Evolutionary conservation across 495 filamentous ascomycete genomes (phyloP).

Genomic region (Aspergillus heteromorphus): DNA sequence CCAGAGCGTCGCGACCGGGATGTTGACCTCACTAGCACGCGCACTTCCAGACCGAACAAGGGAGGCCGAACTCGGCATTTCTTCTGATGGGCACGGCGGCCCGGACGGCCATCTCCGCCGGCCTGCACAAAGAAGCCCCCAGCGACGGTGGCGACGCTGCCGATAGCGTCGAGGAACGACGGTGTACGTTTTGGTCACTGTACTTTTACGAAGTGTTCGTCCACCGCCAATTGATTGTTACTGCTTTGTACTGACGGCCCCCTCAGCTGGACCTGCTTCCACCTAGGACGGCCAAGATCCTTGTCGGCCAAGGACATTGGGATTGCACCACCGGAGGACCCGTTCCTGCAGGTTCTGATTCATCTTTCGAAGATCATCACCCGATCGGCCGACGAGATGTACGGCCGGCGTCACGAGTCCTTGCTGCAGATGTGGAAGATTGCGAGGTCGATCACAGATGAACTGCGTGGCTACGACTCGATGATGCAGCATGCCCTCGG

Average conservation of each 20-base stretch:
- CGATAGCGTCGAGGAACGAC: constrained; percentile 30
- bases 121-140: constrained; percentile 39
- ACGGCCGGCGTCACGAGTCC: constrained; percentile 36
- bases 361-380: constrained; percentile 31
- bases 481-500: constrained; percentile 28
- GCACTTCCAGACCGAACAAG: constrained; percentile 40
- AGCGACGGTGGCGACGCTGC: constrained; percentile 17
- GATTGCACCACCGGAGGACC: constrained; percentile 30
- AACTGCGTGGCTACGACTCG: constrained; percentile 28
- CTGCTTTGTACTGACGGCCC: constrained; percentile 1
- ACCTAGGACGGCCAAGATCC: constrained; percentile 34
- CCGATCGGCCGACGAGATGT: constrained; percentile 34
- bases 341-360: constrained; percentile 28
- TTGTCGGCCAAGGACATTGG: constrained; percentile 31
- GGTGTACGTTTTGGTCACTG: constrained; percentile 39
- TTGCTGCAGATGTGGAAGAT: constrained; percentile 40
- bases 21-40: constrained; percentile 21
- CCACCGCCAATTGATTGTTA: background rate
- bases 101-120: constrained; percentile 38
- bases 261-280: constrained; percentile 39
- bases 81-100: constrained; percentile 33
- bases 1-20: too few relatives aligned
- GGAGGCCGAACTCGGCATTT: constrained; percentile 39
- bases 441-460: constrained; percentile 32
- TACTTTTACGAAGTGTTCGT: constrained; percentile 39